These are phyloP conservation scores for Artemisia annua DNA, from an alignment of 129 eudicot species.

Conservation along the genomic window DNA sequence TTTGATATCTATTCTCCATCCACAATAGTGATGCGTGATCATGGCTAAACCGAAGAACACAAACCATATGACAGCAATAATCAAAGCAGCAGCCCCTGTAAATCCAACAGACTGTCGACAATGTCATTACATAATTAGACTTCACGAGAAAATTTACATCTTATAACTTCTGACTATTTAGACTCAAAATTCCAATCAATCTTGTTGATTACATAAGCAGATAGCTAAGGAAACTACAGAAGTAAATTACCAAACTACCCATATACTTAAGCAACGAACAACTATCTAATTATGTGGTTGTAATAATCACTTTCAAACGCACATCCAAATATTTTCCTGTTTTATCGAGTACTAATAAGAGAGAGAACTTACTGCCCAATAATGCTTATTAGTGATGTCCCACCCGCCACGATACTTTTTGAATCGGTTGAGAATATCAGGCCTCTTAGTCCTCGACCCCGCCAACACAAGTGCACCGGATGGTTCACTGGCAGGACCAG, in stretches of 20 bases:
- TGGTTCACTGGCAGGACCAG: slow-evolving; percentile 42
- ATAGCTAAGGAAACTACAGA: background rate
- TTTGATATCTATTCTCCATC: slow-evolving; percentile 61
- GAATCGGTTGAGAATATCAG: slow-evolving; percentile 66
- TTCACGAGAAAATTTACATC: background rate
- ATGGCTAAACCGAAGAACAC: slow-evolving; percentile 75
- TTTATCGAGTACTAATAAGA: background rate
- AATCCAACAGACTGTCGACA: slow-evolving; percentile 86
- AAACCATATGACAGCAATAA: slow-evolving; percentile 73
- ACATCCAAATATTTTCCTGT: background rate
- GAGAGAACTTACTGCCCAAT: slow-evolving; percentile 80
- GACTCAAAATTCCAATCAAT: too few relatives aligned
- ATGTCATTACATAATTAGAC: slow-evolving; percentile 13
- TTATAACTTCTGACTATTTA: background rate
- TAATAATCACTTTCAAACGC: background rate
- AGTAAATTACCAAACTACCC: background rate
- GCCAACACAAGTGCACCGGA: slow-evolving; percentile 71
- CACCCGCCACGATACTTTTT: slow-evolving; percentile 80
- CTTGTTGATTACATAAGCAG: too few relatives aligned
- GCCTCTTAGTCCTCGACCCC: slow-evolving; percentile 68
- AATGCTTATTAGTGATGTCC: slow-evolving; percentile 80
- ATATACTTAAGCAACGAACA: background rate
- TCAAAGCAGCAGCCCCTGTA: slow-evolving; percentile 88
- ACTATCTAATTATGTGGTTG: background rate
- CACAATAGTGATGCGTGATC: slow-evolving; percentile 64